phyloP scores from a whole-genome alignment of 148 eudicot species.

The Fagopyrum tataricum region DNA sequence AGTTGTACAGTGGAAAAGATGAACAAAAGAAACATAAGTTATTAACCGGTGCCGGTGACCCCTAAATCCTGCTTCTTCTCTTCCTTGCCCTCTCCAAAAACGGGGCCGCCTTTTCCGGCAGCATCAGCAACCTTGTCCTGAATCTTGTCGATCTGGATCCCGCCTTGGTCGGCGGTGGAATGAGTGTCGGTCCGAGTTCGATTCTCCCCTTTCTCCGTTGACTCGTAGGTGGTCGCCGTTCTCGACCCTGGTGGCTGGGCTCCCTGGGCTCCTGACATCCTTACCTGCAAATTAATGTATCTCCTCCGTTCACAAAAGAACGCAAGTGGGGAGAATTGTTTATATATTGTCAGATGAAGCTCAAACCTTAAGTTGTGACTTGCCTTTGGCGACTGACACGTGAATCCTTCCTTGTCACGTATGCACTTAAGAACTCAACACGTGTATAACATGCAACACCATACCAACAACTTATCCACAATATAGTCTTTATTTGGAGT shows the following conservation, averaged over 20 bases:
- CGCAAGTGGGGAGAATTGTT: background rate
- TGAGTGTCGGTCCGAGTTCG: slow-evolving; percentile 20
- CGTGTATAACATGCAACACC: background rate
- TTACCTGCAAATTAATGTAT: background rate
- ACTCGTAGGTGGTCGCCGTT: slow-evolving; percentile 36
- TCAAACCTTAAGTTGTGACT: background rate
- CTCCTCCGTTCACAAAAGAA: background rate
- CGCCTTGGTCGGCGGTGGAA: slow-evolving; percentile 46
- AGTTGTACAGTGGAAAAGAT: too few relatives aligned
- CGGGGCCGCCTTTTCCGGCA: slow-evolving; percentile 70
- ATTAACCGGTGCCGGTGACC: slow-evolving; percentile 49
- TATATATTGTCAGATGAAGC: background rate
- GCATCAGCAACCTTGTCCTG: slow-evolving; percentile 73
- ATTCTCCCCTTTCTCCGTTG: slow-evolving; percentile 18
- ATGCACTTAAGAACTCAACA: background rate
- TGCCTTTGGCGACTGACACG: background rate
- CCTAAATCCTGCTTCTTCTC: slow-evolving; percentile 54
- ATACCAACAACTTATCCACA: too few relatives aligned
- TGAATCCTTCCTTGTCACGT: background rate
- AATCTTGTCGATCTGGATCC: slow-evolving; percentile 53
- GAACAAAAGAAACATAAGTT: too few relatives aligned
- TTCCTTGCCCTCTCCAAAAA: slow-evolving; percentile 57
- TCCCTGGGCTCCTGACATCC: slow-evolving; percentile 46
- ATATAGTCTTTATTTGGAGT: too few relatives aligned
- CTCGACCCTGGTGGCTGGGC: slow-evolving; percentile 33